Evolutionary conservation across 139 green algal genomes (phyloP), one percentile per base, ranked within the genome.

Genomic region (Tetraselmis chui): DNA sequence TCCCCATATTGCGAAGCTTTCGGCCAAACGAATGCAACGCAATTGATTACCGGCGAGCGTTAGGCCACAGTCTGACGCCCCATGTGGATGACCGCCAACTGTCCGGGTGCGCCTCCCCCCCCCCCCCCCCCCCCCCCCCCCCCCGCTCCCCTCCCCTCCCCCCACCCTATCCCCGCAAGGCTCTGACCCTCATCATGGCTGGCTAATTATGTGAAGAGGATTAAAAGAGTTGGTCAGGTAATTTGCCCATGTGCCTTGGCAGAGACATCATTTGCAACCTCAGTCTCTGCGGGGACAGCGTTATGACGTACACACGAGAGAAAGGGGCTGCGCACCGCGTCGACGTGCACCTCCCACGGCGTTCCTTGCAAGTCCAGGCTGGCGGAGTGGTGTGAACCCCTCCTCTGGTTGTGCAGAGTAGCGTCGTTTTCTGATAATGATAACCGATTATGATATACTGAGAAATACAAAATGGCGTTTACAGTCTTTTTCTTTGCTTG

Each of bases 41-140:
- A 2, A 81, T 81, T 11, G 78, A 81, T 22, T 81, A 81, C 31
- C 28, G 31, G 31, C 28, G n/a, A 23, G 29, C n/a, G 27, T 23
- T 76, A 23, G 78, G 78, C 22, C 78, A 81, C 31, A 30, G n/a
- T 5, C 78, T 81, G 2, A 59, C 31, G 22, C 78, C 78, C 18
- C 78, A 81, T 58, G 28, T 81, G 28, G 78, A 81, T 23, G 78
- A 81, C 31, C 5, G 78, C 2, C 78, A 81, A 23, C 78, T 81
- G 2, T 59, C 28, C 78, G 45, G 45, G 45, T 67, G 18, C 45
- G 45, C 11, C 11, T 18, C 18, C 45, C 45, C 18, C 18, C 11
- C 18, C 45, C 45, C 45, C 45, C 5, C 45, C 5, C 45, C 5
- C 18, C 18, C 45, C 45, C 45, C 45, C 5, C 18, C 5, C 45